Evolutionary conservation across 129 eudicot genomes (phyloP).

Genomic region (Lactuca saligna): DNA sequence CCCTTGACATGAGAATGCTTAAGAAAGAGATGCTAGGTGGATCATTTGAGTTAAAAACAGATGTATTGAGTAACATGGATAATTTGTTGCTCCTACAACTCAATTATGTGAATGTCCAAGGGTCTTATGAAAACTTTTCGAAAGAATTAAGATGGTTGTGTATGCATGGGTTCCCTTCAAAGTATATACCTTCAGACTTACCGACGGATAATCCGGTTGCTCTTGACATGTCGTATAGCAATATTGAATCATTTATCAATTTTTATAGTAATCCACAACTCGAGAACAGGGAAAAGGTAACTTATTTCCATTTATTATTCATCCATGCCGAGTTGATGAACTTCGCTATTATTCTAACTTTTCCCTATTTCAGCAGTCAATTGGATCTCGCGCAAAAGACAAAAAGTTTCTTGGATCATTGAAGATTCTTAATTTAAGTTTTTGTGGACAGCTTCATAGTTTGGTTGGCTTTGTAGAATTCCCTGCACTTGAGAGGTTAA

Average conservation of each 20-base stretch:
- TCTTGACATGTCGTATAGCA: conserved; percentile 10
- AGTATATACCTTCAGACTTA: no score
- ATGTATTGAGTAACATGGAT: no score
- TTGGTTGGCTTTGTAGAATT: conserved; percentile 3
- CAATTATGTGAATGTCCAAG: no score
- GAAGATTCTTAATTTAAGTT: conserved; percentile 41
- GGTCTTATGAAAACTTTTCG: no score
- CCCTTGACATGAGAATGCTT: no score
- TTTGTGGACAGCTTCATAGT: neutral
- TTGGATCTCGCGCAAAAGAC: neutral
- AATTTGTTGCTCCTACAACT: no score
- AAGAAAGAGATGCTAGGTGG: no score
- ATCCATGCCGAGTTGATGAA: neutral
- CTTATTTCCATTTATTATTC: neutral
- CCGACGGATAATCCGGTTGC: no score
- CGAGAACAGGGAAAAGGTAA: neutral
- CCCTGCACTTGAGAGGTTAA: conserved; percentile 33
- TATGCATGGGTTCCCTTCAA: conserved; percentile 10
- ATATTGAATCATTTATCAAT: conserved; percentile 8
- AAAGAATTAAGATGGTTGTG: conserved; percentile 6
- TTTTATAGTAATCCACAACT: neutral
- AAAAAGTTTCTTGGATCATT: conserved; percentile 8
- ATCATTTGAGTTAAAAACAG: no score
- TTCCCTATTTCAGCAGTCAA: conserved; percentile 5
- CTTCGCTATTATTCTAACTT: no score